Evolutionary conservation across 768 basidiomycete species (phyloP).

Genomic region (Nidularia sp.): DNA sequence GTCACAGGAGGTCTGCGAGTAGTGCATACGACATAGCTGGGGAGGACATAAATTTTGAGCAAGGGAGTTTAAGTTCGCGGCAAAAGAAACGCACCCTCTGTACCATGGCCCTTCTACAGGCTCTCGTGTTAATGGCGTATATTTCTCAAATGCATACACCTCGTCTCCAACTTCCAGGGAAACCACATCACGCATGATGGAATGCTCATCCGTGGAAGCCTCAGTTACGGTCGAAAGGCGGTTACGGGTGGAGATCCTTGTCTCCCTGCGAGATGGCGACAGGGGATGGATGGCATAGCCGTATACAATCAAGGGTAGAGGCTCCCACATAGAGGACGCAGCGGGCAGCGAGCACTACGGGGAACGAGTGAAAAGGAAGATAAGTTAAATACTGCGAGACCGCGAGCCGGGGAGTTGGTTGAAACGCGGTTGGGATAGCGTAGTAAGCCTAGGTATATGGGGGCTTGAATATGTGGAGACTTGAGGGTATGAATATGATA

Average conservation of each 20-base stretch:
- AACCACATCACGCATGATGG: slow-evolving; percentile 71
- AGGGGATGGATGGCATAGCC: slow-evolving; percentile 89
- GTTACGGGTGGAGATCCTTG: slow-evolving; percentile 53
- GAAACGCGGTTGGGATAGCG: neutral
- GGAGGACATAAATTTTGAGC: slow-evolving; percentile 2
- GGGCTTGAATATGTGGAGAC: too few species aligned
- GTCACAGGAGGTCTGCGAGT: slow-evolving; percentile 69
- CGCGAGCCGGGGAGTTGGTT: neutral
- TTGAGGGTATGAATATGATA: too few species aligned
- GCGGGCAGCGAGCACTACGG: neutral
- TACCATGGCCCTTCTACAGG: slow-evolving; percentile 81
- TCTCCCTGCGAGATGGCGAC: slow-evolving; percentile 70
- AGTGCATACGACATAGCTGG: slow-evolving; percentile 83
- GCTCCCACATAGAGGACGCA: slow-evolving; percentile 39
- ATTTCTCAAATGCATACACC: slow-evolving; percentile 95
- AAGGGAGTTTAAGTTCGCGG: slow-evolving; percentile 1
- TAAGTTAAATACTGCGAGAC: too few species aligned
- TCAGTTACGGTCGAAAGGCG: slow-evolving; percentile 62
- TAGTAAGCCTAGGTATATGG: too few species aligned
- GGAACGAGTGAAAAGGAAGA: neutral
- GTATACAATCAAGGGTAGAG: slow-evolving; percentile 70
- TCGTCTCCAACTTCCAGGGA: slow-evolving; percentile 94
- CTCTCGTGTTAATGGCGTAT: slow-evolving; percentile 68
- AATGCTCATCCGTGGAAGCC: slow-evolving; percentile 58
- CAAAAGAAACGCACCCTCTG: slow-evolving; percentile 68